Evolutionary conservation across 306 rosid species (phyloP), one percentile per base, ranked within the genome.

Genomic region (Canavalia ensiformis): DNA sequence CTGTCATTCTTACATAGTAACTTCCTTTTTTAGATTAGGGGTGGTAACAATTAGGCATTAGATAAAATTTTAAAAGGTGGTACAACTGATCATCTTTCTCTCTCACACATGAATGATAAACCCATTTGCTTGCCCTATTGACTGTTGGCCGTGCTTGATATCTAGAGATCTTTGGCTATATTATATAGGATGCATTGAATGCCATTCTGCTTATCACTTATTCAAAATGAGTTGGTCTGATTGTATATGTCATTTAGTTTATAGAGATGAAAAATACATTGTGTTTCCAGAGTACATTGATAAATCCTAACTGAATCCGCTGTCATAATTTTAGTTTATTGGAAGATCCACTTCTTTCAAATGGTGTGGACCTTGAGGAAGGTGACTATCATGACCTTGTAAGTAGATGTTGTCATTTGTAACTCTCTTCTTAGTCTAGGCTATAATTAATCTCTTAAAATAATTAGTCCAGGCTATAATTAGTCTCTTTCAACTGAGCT

Each of bases 261-360:
- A 79, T 45, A 49, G 31, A 44, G 54, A 42, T 65, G 66, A 54
- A 57, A 59, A 49, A 31, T 64, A 55, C 50, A 25, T 83, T 75
- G 72, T 74, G 50, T 75, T 78, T 62, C 9, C 37, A 49, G 59
- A 54, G 65, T 13, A 84, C 75, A 77, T 50, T 57, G 42, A 67
- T 68, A 56, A 42, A 25, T 81, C 13, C 54, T 49, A n/a, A 74
- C 74, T 57, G 60, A 78, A 31, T 81, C 75, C 81, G 72, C 60
- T 88, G 62, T 44, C 74, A 71, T 72, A 71, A 81, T 81, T 84
- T 80, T 84, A 95, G 99, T 82, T 83, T 84, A 64, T 41, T 91
- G 84, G 95, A 88, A 86, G 97, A 91, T 76, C 87, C 95, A 45
- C 94, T 95, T 68, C 94, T 95, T 88, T 80, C 91, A 7, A 72